Evolutionary conservation across 345 rosid species (phyloP).

Genomic region (Angophora floribunda): DNA sequence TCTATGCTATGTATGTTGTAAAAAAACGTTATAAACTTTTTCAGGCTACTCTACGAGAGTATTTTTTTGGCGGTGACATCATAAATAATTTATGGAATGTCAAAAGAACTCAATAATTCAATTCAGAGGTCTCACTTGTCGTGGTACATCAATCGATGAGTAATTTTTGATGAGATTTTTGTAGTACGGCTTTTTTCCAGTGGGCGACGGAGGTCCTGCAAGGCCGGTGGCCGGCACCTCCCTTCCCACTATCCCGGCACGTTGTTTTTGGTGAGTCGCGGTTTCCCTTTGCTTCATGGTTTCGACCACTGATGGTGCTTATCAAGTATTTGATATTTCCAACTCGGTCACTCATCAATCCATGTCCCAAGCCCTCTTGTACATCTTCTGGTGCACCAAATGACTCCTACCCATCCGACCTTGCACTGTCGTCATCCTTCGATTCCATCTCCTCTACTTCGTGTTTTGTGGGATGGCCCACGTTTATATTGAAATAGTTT

Average conservation of each 20-base stretch:
- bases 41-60: neutral
- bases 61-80: neutral
- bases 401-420: neutral
- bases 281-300: neutral
- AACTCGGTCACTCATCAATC: neutral
- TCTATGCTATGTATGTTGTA: neutral
- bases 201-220: conserved; percentile 25
- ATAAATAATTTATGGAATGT: neutral
- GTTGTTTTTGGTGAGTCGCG: neutral
- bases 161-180: neutral
- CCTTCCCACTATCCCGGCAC: neutral
- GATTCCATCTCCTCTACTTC: neutral
- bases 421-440: neutral
- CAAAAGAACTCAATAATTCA: neutral
- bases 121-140: neutral
- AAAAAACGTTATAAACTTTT: neutral
- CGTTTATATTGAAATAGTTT: too few species aligned
- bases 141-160: neutral
- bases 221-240: conserved; percentile 19
- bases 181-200: neutral
- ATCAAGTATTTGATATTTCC: neutral
- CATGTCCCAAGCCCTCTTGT: neutral
- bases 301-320: conserved; percentile 11
- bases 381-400: neutral
- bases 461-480: too few species aligned